phyloP scores from a whole-genome alignment of 768 basidiomycete genomes.

The Tulasnella sp. region DNA sequence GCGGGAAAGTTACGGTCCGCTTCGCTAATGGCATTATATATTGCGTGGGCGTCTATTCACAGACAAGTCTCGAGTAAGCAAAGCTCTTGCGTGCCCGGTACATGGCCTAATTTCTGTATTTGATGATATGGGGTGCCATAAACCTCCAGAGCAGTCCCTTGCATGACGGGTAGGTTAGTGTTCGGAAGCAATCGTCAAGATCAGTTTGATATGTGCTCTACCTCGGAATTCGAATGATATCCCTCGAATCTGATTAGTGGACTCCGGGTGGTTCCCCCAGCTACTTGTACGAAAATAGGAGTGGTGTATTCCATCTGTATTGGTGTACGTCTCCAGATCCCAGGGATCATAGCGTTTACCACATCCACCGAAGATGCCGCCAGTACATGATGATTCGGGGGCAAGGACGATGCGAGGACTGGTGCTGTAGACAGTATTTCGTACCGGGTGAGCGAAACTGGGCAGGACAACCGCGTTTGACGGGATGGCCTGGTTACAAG shows the following conservation, averaged over 20 bases:
- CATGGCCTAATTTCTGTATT: neutral
- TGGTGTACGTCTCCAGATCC: neutral
- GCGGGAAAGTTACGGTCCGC: neutral
- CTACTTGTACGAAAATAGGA: neutral
- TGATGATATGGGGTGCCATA: neutral
- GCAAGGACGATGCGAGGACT: neutral
- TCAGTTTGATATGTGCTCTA: no score
- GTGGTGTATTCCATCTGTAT: neutral
- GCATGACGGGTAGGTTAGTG: no score
- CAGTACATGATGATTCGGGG: neutral
- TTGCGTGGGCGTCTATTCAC: neutral
- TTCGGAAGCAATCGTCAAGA: no score
- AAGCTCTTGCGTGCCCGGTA: neutral
- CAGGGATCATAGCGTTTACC: neutral
- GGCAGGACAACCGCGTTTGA: no score
- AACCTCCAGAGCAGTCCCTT: neutral
- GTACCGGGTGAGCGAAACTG: neutral
- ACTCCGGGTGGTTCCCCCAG: neutral
- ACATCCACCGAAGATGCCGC: neutral
- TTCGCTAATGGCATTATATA: neutral
- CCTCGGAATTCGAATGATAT: neutral
- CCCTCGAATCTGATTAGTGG: neutral
- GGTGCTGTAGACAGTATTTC: constrained; percentile 3
- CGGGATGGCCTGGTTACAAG: no score
- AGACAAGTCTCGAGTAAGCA: neutral